phyloP scores from a whole-genome alignment of 306 rosid genomes.

The Alnus glutinosa region DNA sequence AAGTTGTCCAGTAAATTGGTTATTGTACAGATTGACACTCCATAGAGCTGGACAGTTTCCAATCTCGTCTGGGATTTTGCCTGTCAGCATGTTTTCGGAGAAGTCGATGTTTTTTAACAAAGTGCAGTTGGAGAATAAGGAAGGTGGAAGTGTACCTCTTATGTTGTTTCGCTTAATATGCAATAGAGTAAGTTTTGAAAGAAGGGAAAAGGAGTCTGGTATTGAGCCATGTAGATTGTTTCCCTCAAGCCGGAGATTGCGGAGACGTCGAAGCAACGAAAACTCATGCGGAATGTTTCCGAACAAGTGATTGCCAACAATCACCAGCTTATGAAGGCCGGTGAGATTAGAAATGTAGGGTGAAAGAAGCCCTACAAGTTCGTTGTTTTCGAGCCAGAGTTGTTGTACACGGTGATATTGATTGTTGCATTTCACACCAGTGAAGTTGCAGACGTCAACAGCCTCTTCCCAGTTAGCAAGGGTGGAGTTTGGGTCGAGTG shows the following conservation, averaged over 20 bases:
- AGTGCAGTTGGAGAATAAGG: conserved; percentile 63
- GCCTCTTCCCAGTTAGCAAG: conserved; percentile 61
- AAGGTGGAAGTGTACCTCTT: conserved; percentile 50
- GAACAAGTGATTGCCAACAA: conserved; percentile 38
- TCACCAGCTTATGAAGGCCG: conserved; percentile 42
- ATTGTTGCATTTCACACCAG: conserved; percentile 45
- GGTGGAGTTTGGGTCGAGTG: conserved; percentile 46
- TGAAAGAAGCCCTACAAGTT: conserved; percentile 54
- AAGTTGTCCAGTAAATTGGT: conserved; percentile 55
- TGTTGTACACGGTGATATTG: conserved; percentile 37
- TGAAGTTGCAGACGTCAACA: conserved; percentile 57
- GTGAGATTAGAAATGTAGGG: conserved; percentile 70
- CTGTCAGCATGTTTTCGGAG: conserved; percentile 49
- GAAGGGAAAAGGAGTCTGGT: conserved; percentile 49
- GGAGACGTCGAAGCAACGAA: conserved; percentile 46
- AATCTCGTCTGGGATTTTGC: conserved; percentile 56
- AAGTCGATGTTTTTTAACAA: conserved; percentile 43
- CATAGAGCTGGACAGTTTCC: conserved; percentile 59
- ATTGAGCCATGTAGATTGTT: conserved; percentile 54
- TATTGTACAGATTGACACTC: conserved; percentile 62
- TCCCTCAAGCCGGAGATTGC: conserved; percentile 34
- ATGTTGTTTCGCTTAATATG: conserved; percentile 33
- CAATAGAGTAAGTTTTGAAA: conserved; percentile 38
- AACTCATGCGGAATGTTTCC: conserved; percentile 54
- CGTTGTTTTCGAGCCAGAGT: too few relatives aligned